Conservation (phyloP, 371 early-diverging fungal species). For the Syncephalastrum contaminatum region DNA sequence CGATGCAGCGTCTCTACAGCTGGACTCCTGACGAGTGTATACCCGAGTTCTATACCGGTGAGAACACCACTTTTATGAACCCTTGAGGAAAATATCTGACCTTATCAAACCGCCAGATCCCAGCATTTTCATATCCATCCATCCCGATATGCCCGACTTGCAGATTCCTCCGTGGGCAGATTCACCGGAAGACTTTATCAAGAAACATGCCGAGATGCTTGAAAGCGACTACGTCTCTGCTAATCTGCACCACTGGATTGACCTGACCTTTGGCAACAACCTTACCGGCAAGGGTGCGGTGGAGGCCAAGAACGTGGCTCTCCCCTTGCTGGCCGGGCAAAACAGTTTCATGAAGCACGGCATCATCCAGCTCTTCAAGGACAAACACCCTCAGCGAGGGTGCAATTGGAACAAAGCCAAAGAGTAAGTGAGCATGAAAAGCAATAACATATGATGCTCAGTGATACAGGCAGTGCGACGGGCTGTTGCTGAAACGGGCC, state of each 20-base stretch:
- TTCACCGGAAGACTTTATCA: constrained; percentile 69
- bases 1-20: constrained; percentile 60
- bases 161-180: constrained; percentile 67
- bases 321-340: constrained; percentile 63
- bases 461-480: constrained; percentile 4
- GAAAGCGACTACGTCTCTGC: constrained; percentile 81
- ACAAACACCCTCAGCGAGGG: constrained; percentile 67
- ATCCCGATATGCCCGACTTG: constrained; percentile 69
- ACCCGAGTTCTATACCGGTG: constrained; percentile 70
- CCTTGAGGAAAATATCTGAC: neutral
- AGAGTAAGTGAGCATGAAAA: neutral
- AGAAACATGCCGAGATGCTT: constrained; percentile 64
- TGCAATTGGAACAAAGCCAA: constrained; percentile 45
- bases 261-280: constrained; percentile 81
- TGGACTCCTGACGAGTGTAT: constrained; percentile 82
- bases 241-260: constrained; percentile 81
- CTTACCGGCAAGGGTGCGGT: constrained; percentile 75
- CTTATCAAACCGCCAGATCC: constrained; percentile 33
- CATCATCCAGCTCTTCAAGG: constrained; percentile 71
- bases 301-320: constrained; percentile 71
- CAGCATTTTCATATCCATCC: constrained; percentile 63
- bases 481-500: neutral
- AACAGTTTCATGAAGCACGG: constrained; percentile 75
- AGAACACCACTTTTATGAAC: neutral
- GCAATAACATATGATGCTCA: too few relatives aligned